phyloP scores from a whole-genome alignment of 2,329 filamentous ascomycete species.

The Colletotrichum somersetense region DNA sequence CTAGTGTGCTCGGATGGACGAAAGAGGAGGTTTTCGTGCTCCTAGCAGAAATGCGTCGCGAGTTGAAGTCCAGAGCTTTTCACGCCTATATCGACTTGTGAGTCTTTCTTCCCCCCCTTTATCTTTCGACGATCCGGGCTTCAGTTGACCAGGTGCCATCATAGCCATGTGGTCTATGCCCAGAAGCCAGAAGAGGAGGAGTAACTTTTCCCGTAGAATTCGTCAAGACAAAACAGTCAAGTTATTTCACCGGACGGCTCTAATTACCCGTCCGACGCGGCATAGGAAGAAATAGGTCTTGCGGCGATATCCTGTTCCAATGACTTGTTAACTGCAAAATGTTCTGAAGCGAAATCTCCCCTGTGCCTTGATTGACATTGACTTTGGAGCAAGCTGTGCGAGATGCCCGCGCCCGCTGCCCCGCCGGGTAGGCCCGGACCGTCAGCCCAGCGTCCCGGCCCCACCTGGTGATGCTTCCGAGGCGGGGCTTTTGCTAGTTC shows the following conservation, averaged over 20 bases:
- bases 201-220: not conserved
- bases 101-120: conserved; percentile 7
- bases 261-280: not conserved
- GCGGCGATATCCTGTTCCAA: not conserved
- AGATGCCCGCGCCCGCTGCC: not conserved
- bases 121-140: not conserved
- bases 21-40: conserved; percentile 47
- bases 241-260: not conserved
- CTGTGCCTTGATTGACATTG: not conserved
- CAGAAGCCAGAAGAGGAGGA: conserved; percentile 31
- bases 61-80: conserved; percentile 47
- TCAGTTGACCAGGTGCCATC: not conserved
- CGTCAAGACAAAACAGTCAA: not conserved
- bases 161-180: conserved; percentile 38
- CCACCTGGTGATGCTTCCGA: conserved; percentile 14
- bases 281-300: not conserved
- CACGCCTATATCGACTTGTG: conserved; percentile 47
- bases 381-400: not conserved
- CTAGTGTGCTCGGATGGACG: conserved; percentile 48
- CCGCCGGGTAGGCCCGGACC: conserved; percentile 10
- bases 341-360: not conserved
- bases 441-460: conserved; percentile 3
- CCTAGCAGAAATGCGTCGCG: conserved; percentile 48
- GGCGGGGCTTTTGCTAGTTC: not conserved
- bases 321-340: not conserved